phyloP scores from a whole-genome alignment of 2,329 filamentous ascomycete genomes.

The Diaporthe australafricana region DNA sequence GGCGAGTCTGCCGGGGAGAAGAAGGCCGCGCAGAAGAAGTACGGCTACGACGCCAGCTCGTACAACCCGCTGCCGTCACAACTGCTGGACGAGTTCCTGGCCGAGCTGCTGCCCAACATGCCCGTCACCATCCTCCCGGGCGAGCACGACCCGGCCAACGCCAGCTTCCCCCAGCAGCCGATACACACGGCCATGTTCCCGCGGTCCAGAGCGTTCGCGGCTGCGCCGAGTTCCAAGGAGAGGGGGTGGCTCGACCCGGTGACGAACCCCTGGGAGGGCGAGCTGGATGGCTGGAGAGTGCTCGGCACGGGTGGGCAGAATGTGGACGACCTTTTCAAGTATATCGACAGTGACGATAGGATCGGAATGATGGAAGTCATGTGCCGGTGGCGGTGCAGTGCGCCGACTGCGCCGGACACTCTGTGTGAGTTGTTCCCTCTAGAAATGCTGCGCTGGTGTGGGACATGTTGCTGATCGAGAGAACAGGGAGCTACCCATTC shows the following conservation, averaged over 20 bases:
- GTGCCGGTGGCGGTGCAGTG: constrained; percentile 90
- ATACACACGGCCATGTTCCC: constrained; percentile 95
- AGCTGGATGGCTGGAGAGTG: constrained; percentile 89
- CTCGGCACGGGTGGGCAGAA: constrained; percentile 93
- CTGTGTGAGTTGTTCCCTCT: constrained; percentile 74
- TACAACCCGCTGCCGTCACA: constrained; percentile 91
- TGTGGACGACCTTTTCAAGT: constrained; percentile 92
- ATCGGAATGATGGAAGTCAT: constrained; percentile 94
- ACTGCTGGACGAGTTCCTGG: constrained; percentile 85
- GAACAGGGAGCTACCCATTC: constrained; percentile 92
- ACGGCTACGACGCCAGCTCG: constrained; percentile 89
- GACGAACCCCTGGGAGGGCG: constrained; percentile 93
- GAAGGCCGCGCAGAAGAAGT: constrained; percentile 77
- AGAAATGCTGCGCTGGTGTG: not conserved
- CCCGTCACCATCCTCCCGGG: constrained; percentile 92
- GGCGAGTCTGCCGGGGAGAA: constrained; percentile 39
- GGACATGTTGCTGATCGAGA: constrained; percentile 29
- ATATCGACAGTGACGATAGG: constrained; percentile 81
- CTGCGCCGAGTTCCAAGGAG: constrained; percentile 56
- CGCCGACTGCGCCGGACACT: constrained; percentile 95
- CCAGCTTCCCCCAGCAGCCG: constrained; percentile 90
- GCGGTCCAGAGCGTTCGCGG: constrained; percentile 75
- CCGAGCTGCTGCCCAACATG: constrained; percentile 83
- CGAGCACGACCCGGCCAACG: constrained; percentile 85
- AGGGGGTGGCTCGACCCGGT: constrained; percentile 86